Evolutionary conservation across 176 grass and related monocot genomes (phyloP), one percentile per base, ranked within the genome.

Genomic region (Cenchrus americanus): DNA sequence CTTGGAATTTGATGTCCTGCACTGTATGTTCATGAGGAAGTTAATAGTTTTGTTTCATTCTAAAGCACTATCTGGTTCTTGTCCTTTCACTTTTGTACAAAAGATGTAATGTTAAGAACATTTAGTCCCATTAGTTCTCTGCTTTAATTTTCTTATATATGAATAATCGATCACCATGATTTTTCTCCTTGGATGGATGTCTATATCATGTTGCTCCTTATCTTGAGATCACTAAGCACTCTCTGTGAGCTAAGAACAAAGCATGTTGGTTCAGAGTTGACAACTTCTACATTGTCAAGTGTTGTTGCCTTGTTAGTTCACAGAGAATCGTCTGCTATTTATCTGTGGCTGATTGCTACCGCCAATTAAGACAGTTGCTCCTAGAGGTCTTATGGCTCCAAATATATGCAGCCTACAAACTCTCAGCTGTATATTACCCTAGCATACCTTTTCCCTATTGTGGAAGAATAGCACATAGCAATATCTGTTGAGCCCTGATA

Each of bases 61-160:
- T 34, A 34, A 49, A 72, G 10, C 23, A 82, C 34, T 30, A 70
- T 71, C 52, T 58, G 52, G 67, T 26, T 27, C n/a, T 19, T 71
- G 1, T 58, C 6, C 43, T n/a, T 61, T 48, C n/a, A 47, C 22
- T 30, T 40, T 46, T 46, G 24, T 34, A 54, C 26, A 54, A 53
- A 73, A 73, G 13, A 72, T 69, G 40, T 69, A 58, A n/a, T 59
- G 34, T 52, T 52, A n/a, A 30, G 52, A 60, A 11, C 24, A 59
- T 59, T 6, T 72, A 49, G 26, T 32, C 11, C 3, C 3, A 50
- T 83, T 37, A 34, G 17, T 37, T 11, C 12, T 62, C 55, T 60
- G 10, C 14, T 73, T 49, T 34, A 49, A 21, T 82, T 82, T 73
- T 8, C 24, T 82, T 73, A 70, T 17, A 7, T 57, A 18, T 47